Conservation (phyloP, 495 filamentous ascomycete species). For the Penicillium macrosclerotiorum region DNA sequence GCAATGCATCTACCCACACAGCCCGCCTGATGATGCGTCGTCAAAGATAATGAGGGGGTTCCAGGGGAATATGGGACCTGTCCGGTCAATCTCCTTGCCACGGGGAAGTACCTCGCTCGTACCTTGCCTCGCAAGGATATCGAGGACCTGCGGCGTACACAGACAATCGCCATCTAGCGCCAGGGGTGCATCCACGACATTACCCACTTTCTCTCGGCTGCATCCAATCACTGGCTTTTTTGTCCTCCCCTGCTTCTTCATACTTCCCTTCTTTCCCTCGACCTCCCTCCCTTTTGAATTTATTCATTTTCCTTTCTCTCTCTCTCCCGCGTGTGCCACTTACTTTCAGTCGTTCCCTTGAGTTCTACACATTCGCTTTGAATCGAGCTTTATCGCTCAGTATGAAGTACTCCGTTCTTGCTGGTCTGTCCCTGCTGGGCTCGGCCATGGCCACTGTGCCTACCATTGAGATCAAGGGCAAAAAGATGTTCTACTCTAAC, state of each 20-base stretch:
- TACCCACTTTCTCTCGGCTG: no score
- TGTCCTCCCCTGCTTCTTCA: background rate
- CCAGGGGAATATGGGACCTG: background rate
- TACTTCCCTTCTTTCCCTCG: constrained; percentile 11
- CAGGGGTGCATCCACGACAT: background rate
- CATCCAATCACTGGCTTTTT: constrained; percentile 1
- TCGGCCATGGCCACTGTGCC: constrained; percentile 60
- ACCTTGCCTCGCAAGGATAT: no score
- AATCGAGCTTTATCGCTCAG: constrained; percentile 16
- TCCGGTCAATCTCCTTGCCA: background rate
- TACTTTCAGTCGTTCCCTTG: constrained; percentile 7
- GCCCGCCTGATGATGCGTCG: constrained; percentile 26
- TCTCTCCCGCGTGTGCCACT: constrained; percentile 2
- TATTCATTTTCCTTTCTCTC: constrained; percentile 5
- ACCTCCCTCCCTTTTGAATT: constrained; percentile 17
- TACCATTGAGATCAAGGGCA: constrained; percentile 60
- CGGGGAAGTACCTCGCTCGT: background rate
- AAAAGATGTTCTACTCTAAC: constrained; percentile 70
- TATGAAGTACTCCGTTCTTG: constrained; percentile 48
- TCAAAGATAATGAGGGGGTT: background rate
- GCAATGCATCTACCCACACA: constrained; percentile 15
- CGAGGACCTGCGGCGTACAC: no score
- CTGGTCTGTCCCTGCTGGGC: constrained; percentile 49
- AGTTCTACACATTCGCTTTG: constrained; percentile 8
- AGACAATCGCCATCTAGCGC: background rate